Evolutionary conservation across 306 rosid genomes (phyloP).

Genomic region (Benincasa hispida): DNA sequence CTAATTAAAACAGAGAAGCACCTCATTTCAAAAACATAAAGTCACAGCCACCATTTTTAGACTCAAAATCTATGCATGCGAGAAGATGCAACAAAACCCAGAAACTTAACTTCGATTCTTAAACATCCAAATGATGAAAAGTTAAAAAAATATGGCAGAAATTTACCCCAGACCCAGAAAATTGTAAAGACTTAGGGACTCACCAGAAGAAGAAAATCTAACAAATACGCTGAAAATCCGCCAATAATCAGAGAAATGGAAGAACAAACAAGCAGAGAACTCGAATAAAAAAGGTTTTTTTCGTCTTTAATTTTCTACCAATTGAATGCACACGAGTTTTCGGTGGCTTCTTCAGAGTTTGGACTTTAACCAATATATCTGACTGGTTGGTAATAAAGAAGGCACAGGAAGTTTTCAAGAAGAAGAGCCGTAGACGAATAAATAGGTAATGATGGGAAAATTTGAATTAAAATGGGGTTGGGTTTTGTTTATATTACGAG

Average conservation of each 20-base stretch:
- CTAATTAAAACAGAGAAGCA: neutral
- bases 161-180: neutral
- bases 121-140: neutral
- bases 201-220: slow-evolving; percentile 1
- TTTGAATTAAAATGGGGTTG: slow-evolving; percentile 9
- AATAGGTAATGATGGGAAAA: slow-evolving; percentile 26
- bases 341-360: slow-evolving; percentile 23
- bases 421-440: slow-evolving; percentile 11
- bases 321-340: slow-evolving; percentile 1
- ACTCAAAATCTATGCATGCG: neutral
- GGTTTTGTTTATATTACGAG: slow-evolving; percentile 15
- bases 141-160: neutral
- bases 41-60: neutral
- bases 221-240: neutral
- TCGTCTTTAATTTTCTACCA: neutral
- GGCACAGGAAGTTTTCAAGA: slow-evolving; percentile 7
- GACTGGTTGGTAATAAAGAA: slow-evolving; percentile 16
- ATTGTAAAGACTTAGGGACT: neutral
- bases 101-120: neutral
- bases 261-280: neutral
- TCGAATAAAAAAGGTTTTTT: neutral
- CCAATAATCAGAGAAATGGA: neutral
- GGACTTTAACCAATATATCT: slow-evolving; percentile 8
- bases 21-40: neutral
- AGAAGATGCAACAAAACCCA: neutral